A percentile compares a stretch with the other conserved stretches of the same genome.
phyloP scores from a whole-genome alignment of 2,329 filamentous ascomycete species.

The Karstenula rhodostoma region DNA sequence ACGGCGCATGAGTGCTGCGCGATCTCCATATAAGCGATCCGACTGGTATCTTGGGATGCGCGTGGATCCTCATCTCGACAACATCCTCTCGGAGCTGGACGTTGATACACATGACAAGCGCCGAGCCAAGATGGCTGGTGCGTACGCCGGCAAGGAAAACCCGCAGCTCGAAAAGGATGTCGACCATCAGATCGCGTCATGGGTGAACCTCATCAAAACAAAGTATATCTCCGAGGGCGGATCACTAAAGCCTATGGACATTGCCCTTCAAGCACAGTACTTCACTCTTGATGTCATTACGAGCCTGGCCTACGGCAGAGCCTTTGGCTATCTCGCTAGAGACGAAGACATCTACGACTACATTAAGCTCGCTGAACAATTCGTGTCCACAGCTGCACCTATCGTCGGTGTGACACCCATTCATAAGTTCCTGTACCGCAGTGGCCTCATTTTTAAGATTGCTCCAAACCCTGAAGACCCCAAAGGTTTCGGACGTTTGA shows the following conservation, averaged over 20 bases:
- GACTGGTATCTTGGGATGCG: conserved; percentile 49
- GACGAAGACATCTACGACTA: conserved; percentile 18
- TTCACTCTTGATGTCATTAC: conserved; percentile 42
- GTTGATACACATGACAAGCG: conserved; percentile 51
- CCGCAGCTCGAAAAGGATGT: conserved; percentile 58
- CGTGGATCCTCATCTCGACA: conserved; percentile 59
- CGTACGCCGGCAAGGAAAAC: conserved; percentile 64
- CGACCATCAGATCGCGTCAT: conserved; percentile 53
- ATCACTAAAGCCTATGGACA: conserved; percentile 51
- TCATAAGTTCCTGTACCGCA: conserved; percentile 12
- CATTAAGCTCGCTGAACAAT: conserved; percentile 2
- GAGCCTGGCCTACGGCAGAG: conserved; percentile 17
- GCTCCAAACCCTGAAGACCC: conserved; percentile 11
- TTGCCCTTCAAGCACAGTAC: conserved; percentile 58
- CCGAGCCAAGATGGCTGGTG: conserved; percentile 56
- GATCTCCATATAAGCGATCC: conserved; percentile 46
- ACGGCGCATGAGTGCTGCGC: conserved; percentile 51
- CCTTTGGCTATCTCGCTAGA: conserved; percentile 18
- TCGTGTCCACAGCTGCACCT: conserved; percentile 5
- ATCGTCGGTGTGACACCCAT: conserved; percentile 10
- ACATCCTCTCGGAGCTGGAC: conserved; percentile 58
- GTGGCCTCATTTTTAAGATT: conserved; percentile 10
- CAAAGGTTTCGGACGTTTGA: conserved; percentile 10
- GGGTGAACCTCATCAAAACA: conserved; percentile 57
- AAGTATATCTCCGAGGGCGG: conserved; percentile 48